Conservation (phyloP, 2,329 filamentous ascomycete species). For the Calonectria pteridis region DNA sequence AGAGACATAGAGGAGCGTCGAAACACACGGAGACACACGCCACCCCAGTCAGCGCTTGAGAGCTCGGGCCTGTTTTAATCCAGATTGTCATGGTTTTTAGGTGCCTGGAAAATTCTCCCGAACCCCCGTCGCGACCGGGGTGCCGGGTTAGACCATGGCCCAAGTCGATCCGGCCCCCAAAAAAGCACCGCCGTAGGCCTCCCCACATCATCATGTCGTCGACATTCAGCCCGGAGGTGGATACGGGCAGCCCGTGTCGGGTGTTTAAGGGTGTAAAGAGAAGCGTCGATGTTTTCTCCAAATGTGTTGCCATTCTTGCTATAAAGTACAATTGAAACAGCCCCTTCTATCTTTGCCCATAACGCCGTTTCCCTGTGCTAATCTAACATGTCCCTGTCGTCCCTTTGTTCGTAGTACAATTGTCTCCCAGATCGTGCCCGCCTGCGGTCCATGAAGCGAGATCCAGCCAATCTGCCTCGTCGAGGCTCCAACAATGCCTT, state of each 20-base stretch:
- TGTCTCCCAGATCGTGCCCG: not conserved
- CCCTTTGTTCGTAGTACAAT: not conserved
- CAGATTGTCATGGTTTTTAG: constrained; percentile 6
- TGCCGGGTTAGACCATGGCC: not conserved
- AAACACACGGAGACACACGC: not conserved
- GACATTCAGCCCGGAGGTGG: constrained; percentile 27
- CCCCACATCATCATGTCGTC: constrained; percentile 10
- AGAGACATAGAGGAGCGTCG: too few relatives aligned
- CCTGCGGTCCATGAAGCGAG: not conserved
- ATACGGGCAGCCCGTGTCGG: not conserved
- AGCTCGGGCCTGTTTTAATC: constrained; percentile 10
- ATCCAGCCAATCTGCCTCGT: not conserved
- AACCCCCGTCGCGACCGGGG: constrained; percentile 5
- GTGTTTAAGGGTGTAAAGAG: not conserved
- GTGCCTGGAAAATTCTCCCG: not conserved
- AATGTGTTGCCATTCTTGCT: not conserved
- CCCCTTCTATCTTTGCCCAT: constrained; percentile 16
- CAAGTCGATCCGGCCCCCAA: not conserved
- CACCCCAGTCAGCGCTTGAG: not conserved
- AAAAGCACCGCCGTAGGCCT: not conserved
- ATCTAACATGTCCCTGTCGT: not conserved
- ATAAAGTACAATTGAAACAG: not conserved
- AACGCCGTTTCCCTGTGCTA: constrained; percentile 16
- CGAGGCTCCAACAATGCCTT: not conserved
- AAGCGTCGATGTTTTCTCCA: not conserved